These are phyloP conservation scores for Aspergillus egyptiacus DNA, from an alignment of 495 filamentous ascomycete genomes.

Conservation along the genomic window DNA sequence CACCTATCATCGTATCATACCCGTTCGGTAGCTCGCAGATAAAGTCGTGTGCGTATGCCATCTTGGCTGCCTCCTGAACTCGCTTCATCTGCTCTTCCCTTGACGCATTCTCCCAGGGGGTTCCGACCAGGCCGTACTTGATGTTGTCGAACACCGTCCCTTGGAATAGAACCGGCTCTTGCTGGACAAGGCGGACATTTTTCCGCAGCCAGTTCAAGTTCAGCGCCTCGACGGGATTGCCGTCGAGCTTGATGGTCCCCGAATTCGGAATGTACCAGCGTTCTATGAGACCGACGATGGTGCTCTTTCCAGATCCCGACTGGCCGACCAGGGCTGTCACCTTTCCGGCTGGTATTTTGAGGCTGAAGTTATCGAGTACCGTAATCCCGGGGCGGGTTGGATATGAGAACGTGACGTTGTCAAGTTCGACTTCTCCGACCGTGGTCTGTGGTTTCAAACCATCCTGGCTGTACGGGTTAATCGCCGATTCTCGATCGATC, in stretches of 20 bases:
- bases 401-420: neutral
- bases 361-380: constrained; percentile 24
- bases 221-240: constrained; percentile 67
- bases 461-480: constrained; percentile 22
- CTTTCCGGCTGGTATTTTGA: constrained; percentile 49
- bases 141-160: constrained; percentile 86
- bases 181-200: constrained; percentile 72
- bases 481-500: constrained; percentile 27
- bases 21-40: constrained; percentile 73
- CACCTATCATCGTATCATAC: constrained; percentile 91
- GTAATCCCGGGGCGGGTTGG: neutral
- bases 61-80: constrained; percentile 74
- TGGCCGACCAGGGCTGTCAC: constrained; percentile 74
- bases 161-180: constrained; percentile 66
- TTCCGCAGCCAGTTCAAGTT: constrained; percentile 90
- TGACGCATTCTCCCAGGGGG: constrained; percentile 59
- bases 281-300: constrained; percentile 88
- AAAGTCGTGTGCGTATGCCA: constrained; percentile 92
- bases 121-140: constrained; percentile 79
- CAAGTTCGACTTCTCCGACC: constrained; percentile 1
- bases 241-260: constrained; percentile 76
- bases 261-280: constrained; percentile 85
- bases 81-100: constrained; percentile 61
- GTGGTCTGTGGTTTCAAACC: neutral
- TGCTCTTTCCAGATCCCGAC: constrained; percentile 86